Percentiles rank a stretch among this genome's conserved stretches.
phyloP scores from a whole-genome alignment of 2,329 filamentous ascomycete species.

The Epichloe gansuensis region DNA sequence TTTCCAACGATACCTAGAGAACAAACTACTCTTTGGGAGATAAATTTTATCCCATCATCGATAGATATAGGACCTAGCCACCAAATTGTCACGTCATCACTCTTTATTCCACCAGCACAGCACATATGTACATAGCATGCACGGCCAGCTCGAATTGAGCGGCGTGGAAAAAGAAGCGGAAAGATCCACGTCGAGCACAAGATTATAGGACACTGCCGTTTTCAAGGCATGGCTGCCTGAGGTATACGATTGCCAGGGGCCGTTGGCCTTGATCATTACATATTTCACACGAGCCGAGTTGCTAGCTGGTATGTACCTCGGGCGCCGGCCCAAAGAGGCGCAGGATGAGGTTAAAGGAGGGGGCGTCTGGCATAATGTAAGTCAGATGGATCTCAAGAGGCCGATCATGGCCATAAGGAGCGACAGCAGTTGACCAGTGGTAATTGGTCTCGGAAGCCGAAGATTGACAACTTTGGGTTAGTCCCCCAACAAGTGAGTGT shows the following conservation, averaged over 20 bases:
- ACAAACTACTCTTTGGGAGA: not conserved
- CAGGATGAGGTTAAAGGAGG: not conserved
- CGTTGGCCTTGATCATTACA: not conserved
- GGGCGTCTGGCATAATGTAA: not conserved
- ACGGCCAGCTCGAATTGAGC: not conserved
- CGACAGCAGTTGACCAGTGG: not conserved
- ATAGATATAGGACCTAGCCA: not conserved
- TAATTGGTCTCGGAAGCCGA: not conserved
- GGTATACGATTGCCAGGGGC: conserved; percentile 2
- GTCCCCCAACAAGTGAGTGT: not conserved
- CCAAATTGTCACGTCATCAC: too few relatives aligned
- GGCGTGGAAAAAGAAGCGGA: not conserved
- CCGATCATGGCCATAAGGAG: not conserved
- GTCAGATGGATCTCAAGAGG: not conserved
- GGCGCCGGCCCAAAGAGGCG: conserved; percentile 1
- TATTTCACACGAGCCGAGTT: not conserved
- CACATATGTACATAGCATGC: not conserved
- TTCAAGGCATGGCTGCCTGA: not conserved
- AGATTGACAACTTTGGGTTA: not conserved
- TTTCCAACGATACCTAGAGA: not conserved
- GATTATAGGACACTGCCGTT: not conserved
- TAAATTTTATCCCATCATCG: not conserved
- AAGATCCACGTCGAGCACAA: not conserved
- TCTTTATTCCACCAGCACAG: not conserved
- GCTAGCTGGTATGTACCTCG: not conserved